Conservation (phyloP, 2,329 filamentous ascomycete species). For the Paraphoma sp. region DNA sequence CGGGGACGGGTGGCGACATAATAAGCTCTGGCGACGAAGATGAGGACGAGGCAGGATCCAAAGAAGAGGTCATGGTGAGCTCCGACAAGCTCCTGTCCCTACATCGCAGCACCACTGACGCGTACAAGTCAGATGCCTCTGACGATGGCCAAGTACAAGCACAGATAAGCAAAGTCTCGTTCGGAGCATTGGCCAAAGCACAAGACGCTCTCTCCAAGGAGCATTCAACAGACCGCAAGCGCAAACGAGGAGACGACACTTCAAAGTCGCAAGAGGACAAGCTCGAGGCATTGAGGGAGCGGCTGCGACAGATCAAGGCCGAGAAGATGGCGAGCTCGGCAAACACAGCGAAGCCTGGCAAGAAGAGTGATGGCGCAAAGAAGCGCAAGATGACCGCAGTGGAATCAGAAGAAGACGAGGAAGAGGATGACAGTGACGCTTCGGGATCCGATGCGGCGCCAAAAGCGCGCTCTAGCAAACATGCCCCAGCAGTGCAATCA, state of each 20-base stretch:
- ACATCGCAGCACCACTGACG: conserved; percentile 13
- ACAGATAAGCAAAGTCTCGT: conserved; percentile 71
- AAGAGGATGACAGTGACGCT: conserved; percentile 41
- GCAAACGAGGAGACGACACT: conserved; percentile 50
- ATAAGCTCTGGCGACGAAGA: conserved; percentile 44
- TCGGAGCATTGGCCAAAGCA: conserved; percentile 87
- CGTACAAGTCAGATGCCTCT: conserved; percentile 36
- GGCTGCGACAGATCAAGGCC: conserved; percentile 53
- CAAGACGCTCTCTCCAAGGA: conserved; percentile 69
- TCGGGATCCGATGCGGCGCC: conserved; percentile 44
- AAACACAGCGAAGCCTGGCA: conserved; percentile 23
- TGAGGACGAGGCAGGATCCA: conserved; percentile 18
- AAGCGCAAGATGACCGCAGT: conserved; percentile 16
- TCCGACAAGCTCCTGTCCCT: not conserved
- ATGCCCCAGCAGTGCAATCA: conserved; percentile 83
- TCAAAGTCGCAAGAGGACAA: conserved; percentile 54
- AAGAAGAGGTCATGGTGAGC: conserved; percentile 41
- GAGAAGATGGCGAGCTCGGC: conserved; percentile 41
- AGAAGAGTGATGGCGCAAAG: conserved; percentile 23
- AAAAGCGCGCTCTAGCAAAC: conserved; percentile 72
- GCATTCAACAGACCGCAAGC: conserved; percentile 45
- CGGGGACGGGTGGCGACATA: conserved; percentile 42
- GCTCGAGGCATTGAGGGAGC: conserved; percentile 52
- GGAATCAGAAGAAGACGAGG: conserved; percentile 27
- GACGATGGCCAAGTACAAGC: conserved; percentile 52